Percentiles rank a stretch among this genome's conserved stretches.
phyloP scores from a whole-genome alignment of 768 basidiomycete species.

The Leucocoprinus sp. region DNA sequence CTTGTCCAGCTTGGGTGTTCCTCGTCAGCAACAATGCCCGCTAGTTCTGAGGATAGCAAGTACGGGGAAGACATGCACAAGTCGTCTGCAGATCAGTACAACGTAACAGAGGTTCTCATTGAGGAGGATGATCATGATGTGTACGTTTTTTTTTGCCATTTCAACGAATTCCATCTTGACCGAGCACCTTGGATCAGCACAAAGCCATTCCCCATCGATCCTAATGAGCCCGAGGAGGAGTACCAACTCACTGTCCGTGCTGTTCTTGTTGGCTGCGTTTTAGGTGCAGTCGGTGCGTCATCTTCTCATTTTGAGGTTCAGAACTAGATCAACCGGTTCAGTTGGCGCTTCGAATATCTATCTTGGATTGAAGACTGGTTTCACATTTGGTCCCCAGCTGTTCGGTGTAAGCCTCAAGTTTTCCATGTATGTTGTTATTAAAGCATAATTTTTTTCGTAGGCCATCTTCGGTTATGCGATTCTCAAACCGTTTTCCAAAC shows the following conservation, averaged over 20 bases:
- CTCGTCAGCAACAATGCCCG: slow-evolving; percentile 5
- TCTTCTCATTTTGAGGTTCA: not conserved
- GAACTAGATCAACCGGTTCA: not conserved
- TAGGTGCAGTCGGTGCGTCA: slow-evolving; percentile 34
- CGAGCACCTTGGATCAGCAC: slow-evolving; percentile 19
- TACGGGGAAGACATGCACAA: slow-evolving; percentile 10
- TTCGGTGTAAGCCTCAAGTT: slow-evolving; percentile 38
- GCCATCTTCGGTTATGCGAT: slow-evolving; percentile 56
- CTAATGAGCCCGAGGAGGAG: slow-evolving; percentile 36
- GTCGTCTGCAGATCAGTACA: slow-evolving; percentile 16
- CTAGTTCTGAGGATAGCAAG: slow-evolving; percentile 1
- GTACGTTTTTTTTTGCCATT: slow-evolving; percentile 19
- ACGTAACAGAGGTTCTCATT: slow-evolving; percentile 17
- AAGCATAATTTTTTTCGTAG: slow-evolving; percentile 14
- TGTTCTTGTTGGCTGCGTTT: slow-evolving; percentile 38
- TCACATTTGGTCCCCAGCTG: slow-evolving; percentile 55
- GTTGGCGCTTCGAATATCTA: slow-evolving; percentile 60
- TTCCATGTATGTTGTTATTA: not conserved
- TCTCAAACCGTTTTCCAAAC: slow-evolving; percentile 44
- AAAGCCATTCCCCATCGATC: slow-evolving; percentile 47
- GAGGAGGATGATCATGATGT: slow-evolving; percentile 31
- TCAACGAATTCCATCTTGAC: not conserved
- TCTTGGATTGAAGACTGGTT: slow-evolving; percentile 61
- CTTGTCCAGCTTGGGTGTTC: not conserved
- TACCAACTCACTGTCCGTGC: slow-evolving; percentile 47